Conservation (phyloP, 2,329 filamentous ascomycete species). For the Paradendryphiella salina region DNA sequence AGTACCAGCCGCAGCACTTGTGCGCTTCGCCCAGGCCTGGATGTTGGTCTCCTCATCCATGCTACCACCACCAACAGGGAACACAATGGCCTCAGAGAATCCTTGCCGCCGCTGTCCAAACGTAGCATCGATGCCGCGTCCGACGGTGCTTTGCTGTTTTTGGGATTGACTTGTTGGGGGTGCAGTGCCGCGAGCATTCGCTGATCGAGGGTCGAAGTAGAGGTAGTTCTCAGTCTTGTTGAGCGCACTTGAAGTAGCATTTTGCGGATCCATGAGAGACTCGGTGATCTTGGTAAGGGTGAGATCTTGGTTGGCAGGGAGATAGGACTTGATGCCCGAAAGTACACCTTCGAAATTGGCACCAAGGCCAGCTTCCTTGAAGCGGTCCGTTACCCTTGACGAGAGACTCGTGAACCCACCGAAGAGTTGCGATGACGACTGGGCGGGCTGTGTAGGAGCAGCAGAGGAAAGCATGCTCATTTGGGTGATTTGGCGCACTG, state of each 20-base stretch:
- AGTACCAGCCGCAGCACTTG: constrained; percentile 57
- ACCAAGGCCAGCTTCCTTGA: constrained; percentile 85
- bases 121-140: constrained; percentile 71
- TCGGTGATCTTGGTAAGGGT: constrained; percentile 98
- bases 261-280: constrained; percentile 93
- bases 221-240: constrained; percentile 95
- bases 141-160: constrained; percentile 48
- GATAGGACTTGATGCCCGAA: constrained; percentile 94
- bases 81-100: constrained; percentile 89
- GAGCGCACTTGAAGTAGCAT: constrained; percentile 87
- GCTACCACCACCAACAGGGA: constrained; percentile 87
- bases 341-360: constrained; percentile 93
- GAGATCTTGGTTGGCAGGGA: constrained; percentile 93
- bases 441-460: constrained; percentile 66
- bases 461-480: constrained; percentile 98
- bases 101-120: constrained; percentile 91
- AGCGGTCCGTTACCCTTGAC: constrained; percentile 86
- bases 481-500: constrained; percentile 88
- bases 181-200: constrained; percentile 89
- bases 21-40: constrained; percentile 90
- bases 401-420: constrained; percentile 91
- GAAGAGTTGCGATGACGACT: constrained; percentile 75
- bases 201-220: constrained; percentile 93
- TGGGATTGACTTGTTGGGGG: constrained; percentile 70
- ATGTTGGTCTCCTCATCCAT: constrained; percentile 99